Evolutionary conservation across 305 asterid species (phyloP).

Genomic region (Lippia alba): DNA sequence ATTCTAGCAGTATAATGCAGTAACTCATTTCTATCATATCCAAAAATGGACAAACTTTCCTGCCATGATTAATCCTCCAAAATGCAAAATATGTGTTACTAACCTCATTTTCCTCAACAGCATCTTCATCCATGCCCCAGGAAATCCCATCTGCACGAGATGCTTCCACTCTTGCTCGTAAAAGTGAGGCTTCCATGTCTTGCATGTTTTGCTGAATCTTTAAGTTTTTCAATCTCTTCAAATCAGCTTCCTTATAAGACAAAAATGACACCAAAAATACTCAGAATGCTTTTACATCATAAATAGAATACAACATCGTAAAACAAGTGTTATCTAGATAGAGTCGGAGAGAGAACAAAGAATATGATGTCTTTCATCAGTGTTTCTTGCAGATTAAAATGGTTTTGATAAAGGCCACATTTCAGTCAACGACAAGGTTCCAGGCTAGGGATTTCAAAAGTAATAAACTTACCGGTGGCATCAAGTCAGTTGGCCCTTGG

Average conservation of each 20-base stretch:
- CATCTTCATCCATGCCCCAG: constrained; percentile 99
- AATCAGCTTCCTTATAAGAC: constrained; percentile 79
- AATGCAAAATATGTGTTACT: constrained; percentile 30
- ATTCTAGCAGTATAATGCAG: not conserved
- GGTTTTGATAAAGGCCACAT: not conserved
- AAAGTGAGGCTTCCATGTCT: constrained; percentile 96
- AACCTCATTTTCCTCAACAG: constrained; percentile 93
- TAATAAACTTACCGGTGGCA: constrained; percentile 77
- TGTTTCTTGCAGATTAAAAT: not conserved
- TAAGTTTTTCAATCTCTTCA: constrained; percentile 67
- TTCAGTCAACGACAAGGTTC: constrained; percentile 7
- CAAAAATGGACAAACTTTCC: constrained; percentile 3
- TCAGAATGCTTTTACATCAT: constrained; percentile 13
- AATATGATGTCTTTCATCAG: constrained; percentile 21
- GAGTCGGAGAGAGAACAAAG: not conserved
- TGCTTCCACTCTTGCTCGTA: constrained; percentile 84
- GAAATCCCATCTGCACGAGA: constrained; percentile 93
- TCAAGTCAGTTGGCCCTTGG: constrained; percentile 91
- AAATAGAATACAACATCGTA: constrained; percentile 18
- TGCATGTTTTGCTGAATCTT: constrained; percentile 67
- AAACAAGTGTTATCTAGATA: constrained; percentile 8
- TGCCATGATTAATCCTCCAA: constrained; percentile 12
- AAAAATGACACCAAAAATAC: constrained; percentile 33
- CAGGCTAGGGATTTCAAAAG: constrained; percentile 18
- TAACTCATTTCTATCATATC: constrained; percentile 17